phyloP scores from a whole-genome alignment of 2,329 filamentous ascomycete species.

The Tolypocladium ovalisporum region DNA sequence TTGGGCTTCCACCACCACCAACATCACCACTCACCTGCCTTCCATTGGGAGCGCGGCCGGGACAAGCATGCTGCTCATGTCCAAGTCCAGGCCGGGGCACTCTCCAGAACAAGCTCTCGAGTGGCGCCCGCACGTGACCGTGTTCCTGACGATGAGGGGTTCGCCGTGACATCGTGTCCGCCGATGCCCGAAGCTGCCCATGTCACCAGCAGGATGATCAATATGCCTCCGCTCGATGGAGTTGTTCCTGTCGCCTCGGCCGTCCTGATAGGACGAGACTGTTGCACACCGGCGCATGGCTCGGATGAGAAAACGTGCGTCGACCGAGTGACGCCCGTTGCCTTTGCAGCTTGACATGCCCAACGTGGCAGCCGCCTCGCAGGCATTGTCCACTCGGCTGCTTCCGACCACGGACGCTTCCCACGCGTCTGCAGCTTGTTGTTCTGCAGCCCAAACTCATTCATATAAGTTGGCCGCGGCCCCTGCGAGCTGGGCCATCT shows the following conservation, averaged over 20 bases:
- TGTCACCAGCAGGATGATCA: not conserved
- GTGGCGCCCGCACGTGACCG: constrained; percentile 3
- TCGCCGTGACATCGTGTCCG: not conserved
- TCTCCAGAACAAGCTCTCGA: not conserved
- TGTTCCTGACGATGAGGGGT: constrained; percentile 1
- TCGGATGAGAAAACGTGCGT: not conserved
- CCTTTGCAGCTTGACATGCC: not conserved
- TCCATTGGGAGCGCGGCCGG: not conserved
- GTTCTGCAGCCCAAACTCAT: not conserved
- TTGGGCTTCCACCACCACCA: not conserved
- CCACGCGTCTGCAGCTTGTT: not conserved
- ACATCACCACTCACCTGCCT: not conserved
- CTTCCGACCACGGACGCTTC: not conserved
- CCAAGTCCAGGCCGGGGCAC: too few relatives aligned
- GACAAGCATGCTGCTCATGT: not conserved
- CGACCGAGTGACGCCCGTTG: not conserved
- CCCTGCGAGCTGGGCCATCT: not conserved
- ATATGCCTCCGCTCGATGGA: not conserved
- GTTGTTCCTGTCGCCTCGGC: not conserved
- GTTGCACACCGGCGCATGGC: not conserved
- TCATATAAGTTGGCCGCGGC: not conserved
- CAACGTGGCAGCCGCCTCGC: not conserved
- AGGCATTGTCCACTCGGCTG: not conserved
- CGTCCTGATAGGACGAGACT: not conserved
- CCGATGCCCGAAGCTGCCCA: not conserved